phyloP scores from a whole-genome alignment of 805 yeast genomes.

The Saccharomycopsis guyanensis region DNA sequence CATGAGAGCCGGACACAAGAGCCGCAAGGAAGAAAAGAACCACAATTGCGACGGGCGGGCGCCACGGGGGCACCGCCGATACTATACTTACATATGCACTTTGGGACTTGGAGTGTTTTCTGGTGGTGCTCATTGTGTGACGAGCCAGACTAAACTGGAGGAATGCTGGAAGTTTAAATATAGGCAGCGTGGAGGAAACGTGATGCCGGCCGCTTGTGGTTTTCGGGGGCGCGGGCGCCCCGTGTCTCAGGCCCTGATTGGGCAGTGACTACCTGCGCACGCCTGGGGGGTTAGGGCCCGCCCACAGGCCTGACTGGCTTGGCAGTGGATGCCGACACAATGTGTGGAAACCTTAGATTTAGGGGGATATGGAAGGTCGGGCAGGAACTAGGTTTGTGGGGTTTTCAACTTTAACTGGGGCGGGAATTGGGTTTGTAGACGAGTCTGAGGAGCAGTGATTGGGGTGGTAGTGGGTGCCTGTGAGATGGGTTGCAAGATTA shows the following conservation, averaged over 20 bases:
- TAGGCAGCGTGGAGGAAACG: neutral
- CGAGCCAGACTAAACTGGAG: neutral
- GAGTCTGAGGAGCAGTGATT: too few species aligned
- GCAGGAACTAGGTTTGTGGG: too few species aligned
- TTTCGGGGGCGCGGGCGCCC: neutral
- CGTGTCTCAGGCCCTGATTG: neutral
- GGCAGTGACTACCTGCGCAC: neutral
- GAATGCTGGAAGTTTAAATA: neutral
- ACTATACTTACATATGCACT: constrained; percentile 51
- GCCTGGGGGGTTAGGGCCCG: neutral
- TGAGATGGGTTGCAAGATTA: too few species aligned
- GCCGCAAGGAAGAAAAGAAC: neutral
- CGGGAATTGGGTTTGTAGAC: too few species aligned
- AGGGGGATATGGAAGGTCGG: too few species aligned
- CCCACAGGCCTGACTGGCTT: too few species aligned
- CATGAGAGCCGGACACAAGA: neutral
- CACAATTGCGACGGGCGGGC: neutral
- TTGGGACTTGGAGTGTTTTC: constrained; percentile 64
- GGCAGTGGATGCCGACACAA: too few species aligned
- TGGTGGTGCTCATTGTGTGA: constrained; percentile 25
- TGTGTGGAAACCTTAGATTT: too few species aligned
- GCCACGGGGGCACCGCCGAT: too few species aligned
- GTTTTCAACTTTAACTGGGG: too few species aligned
- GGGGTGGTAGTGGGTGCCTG: too few species aligned
- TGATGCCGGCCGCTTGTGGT: neutral